phyloP scores from a whole-genome alignment of 345 rosid genomes.

The Acer campestre region DNA sequence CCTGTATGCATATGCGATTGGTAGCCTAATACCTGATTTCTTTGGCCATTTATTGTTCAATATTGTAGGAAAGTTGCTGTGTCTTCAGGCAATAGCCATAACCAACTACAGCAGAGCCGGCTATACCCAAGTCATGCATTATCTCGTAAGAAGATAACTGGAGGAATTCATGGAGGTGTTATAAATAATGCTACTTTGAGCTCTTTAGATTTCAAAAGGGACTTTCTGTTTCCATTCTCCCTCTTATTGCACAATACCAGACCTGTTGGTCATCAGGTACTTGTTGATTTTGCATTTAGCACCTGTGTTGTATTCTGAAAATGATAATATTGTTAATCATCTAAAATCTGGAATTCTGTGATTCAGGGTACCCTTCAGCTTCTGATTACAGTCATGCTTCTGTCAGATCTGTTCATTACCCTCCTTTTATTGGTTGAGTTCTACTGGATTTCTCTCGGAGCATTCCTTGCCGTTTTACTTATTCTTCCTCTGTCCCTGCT shows the following conservation, averaged over 20 bases:
- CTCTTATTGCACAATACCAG: conserved; percentile 80
- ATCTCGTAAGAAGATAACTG: conserved; percentile 82
- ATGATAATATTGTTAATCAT: not conserved
- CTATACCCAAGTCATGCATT: conserved; percentile 60
- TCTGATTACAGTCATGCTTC: conserved; percentile 75
- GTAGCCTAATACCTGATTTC: conserved; percentile 11
- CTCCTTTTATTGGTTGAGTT: conserved; percentile 84
- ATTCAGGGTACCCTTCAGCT: conserved; percentile 84
- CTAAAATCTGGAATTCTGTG: conserved; percentile 20
- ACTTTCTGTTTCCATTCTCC: conserved; percentile 73
- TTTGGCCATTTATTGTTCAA: conserved; percentile 18
- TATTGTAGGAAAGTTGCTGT: conserved; percentile 55
- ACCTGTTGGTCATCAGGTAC: conserved; percentile 93
- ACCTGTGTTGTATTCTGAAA: not conserved
- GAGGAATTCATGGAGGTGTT: conserved; percentile 90
- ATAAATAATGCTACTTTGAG: conserved; percentile 70
- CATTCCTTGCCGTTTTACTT: conserved; percentile 83
- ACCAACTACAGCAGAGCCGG: conserved; percentile 62
- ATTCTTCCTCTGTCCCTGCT: conserved; percentile 89
- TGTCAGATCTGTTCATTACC: conserved; percentile 85
- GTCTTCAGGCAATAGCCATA: conserved; percentile 41
- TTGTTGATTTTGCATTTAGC: conserved; percentile 16
- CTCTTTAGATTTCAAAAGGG: conserved; percentile 75
- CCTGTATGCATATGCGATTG: not conserved
- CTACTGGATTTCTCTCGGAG: conserved; percentile 91